Percentiles rank a stretch among this genome's conserved stretches.
phyloP scores from a whole-genome alignment of 352 stramenopile genomes.

The Phytophthora tubulina region DNA sequence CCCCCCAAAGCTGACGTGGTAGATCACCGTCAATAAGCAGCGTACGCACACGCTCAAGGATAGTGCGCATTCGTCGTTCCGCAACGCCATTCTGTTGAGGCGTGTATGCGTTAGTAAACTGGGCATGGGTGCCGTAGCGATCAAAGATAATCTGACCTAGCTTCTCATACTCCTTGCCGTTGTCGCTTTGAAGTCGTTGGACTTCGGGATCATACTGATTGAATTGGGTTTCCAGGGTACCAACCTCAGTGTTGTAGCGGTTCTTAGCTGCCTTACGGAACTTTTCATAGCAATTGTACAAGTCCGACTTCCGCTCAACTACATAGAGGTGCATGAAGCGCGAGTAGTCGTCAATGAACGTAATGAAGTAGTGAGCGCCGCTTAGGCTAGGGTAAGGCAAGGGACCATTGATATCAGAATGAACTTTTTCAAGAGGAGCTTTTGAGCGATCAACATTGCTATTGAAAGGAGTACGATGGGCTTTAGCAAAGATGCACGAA shows the following conservation, averaged over 20 bases:
- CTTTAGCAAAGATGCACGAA: constrained; percentile 9
- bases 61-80: constrained; percentile 29
- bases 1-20: too few species aligned
- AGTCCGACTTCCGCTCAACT: not conserved
- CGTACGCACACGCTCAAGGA: constrained; percentile 17
- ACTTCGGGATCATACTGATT: not conserved
- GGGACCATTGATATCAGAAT: constrained; percentile 8
- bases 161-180: constrained; percentile 22
- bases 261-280: not conserved
- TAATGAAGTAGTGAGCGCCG: constrained; percentile 19
- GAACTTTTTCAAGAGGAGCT: not conserved
- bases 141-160: constrained; percentile 17
- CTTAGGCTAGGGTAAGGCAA: constrained; percentile 16
- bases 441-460: constrained; percentile 12
- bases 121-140: constrained; percentile 14
- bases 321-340: constrained; percentile 8
- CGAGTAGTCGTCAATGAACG: constrained; percentile 14
- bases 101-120: constrained; percentile 26
- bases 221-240: not conserved
- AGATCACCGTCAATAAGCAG: constrained; percentile 14
- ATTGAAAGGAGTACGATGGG: constrained; percentile 8
- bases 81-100: constrained; percentile 27
- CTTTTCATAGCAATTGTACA: constrained; percentile 1
- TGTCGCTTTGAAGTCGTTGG: not conserved
- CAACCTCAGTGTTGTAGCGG: not conserved